phyloP scores from a whole-genome alignment of 495 filamentous ascomycete genomes.

The Thozetella sp. region DNA sequence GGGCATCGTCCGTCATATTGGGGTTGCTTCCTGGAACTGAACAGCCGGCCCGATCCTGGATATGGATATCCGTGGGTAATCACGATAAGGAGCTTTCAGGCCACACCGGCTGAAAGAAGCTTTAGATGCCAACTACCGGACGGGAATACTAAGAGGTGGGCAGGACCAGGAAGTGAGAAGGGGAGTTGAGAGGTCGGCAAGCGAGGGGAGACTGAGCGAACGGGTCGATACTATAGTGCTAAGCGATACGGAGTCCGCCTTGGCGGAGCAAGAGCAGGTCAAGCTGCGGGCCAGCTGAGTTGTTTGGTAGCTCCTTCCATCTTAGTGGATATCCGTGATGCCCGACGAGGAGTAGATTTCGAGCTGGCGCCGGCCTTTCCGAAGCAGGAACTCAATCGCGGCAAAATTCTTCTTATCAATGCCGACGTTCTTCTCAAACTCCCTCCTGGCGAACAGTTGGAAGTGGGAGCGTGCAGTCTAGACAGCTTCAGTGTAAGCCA shows the following conservation, averaged over 20 bases:
- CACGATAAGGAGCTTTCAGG: background rate
- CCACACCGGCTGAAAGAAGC: background rate
- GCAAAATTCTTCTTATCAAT: slow-evolving; percentile 88
- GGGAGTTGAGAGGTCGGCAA: background rate
- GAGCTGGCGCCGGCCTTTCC: slow-evolving; percentile 82
- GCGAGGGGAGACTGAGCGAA: background rate
- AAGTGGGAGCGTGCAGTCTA: slow-evolving; percentile 41
- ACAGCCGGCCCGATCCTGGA: slow-evolving; percentile 14
- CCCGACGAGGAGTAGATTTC: slow-evolving; percentile 82
- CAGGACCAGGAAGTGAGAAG: background rate
- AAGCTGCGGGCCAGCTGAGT: too few relatives aligned
- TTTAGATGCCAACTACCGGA: background rate
- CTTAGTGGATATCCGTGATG: slow-evolving; percentile 74
- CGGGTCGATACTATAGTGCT: background rate
- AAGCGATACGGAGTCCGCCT: slow-evolving; percentile 1
- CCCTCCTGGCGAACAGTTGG: slow-evolving; percentile 55
- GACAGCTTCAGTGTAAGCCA: slow-evolving; percentile 9
- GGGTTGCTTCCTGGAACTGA: slow-evolving; percentile 10
- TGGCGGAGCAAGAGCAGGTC: slow-evolving; percentile 2
- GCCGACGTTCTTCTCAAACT: slow-evolving; percentile 72
- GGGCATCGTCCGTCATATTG: slow-evolving; percentile 44
- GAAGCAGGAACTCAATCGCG: slow-evolving; percentile 84
- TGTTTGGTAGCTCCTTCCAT: slow-evolving; percentile 23
- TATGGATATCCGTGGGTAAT: slow-evolving; percentile 2
- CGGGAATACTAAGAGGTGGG: too few relatives aligned